These are phyloP conservation scores for Agrocybe chaxingu DNA, from an alignment of 768 basidiomycete species.

Conservation along the genomic window DNA sequence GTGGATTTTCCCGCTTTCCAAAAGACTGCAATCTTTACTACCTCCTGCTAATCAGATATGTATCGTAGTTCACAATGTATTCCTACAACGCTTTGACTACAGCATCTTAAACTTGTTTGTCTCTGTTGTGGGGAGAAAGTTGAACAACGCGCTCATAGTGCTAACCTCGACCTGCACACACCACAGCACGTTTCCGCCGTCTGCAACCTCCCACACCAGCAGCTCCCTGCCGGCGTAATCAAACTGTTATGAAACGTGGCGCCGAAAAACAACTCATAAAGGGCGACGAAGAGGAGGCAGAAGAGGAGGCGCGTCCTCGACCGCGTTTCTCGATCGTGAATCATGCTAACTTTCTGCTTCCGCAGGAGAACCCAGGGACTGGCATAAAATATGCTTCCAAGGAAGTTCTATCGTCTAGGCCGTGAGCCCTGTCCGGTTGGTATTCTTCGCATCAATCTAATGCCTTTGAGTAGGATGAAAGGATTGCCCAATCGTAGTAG, in stretches of 20 bases:
- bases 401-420: conserved; percentile 46
- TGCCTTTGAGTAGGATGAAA: no score
- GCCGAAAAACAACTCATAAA: conserved; percentile 72
- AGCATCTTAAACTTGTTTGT: conserved; percentile 1
- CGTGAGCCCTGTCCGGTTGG: conserved; percentile 27
- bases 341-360: background rate
- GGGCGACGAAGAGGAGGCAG: conserved; percentile 41
- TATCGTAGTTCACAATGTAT: background rate
- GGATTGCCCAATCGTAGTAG: no score
- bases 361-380: conserved; percentile 20
- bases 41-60: conserved; percentile 1
- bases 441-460: no score
- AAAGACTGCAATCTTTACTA: background rate
- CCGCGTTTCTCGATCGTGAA: background rate
- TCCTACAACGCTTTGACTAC: background rate
- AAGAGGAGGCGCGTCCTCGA: conserved; percentile 22
- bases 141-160: background rate
- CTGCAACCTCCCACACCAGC: no score
- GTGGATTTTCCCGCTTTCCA: conserved; percentile 2
- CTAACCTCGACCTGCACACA: no score
- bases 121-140: background rate
- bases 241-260: conserved; percentile 58
- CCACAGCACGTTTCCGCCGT: no score
- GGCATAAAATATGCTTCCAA: conserved; percentile 64
- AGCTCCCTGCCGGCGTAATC: no score